Base-by-base conservation (phyloP, 2,329 filamentous ascomycete genomes). In the Monosporascus cannonballus region DNA sequence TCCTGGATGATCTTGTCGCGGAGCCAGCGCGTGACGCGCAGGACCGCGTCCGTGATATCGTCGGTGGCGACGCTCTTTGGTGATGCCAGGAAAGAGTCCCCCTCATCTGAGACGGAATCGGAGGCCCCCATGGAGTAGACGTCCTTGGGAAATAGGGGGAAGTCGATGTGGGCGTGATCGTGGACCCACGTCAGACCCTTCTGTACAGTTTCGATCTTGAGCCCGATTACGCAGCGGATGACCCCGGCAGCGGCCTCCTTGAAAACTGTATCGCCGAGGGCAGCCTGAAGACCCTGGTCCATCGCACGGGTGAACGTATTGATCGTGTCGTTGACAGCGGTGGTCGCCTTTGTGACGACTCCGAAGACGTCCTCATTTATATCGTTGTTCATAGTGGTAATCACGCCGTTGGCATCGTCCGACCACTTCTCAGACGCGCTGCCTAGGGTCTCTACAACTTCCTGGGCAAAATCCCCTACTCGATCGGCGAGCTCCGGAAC, bases 151-250 rank as follows among this genome's bases (percentile, higher is more conserved):
- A 97, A 84, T 50, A 81, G 71, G 0, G 94, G 94, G 61, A 99
- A 87, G 54, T 83, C 76, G 61, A 99, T 80, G 56, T 94, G 82
- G 3, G 94, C 90, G 67, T 97, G 76, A 60, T 97, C 86, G 63
- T 89, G 83, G 11, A 96, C 88, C 93, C 93, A 99, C 1, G 89
- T 96, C n/a, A 97, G 78, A 14, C 88, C 94, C 65, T 88, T 86
- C 68, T 97, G 84, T 59, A 99, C 83, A 22, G 85, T 81, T 59
- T 89, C 84, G 57, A 97, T 79, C 75, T 97, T 97, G 64, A 96
- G 78, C 7, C 86, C 84, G 58, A 97, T 83, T n/a, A 97, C 77
- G 66, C 94, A 97, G 65, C 89, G 81, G 57, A 96, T 79, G 36
- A 96, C 83, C 44, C 89, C 86, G 63, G 84, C 78, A 63, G 96